These are phyloP conservation scores for Leishmania amazonensis DNA, from an alignment of 208 protist genomes.

Conservation along the genomic window DNA sequence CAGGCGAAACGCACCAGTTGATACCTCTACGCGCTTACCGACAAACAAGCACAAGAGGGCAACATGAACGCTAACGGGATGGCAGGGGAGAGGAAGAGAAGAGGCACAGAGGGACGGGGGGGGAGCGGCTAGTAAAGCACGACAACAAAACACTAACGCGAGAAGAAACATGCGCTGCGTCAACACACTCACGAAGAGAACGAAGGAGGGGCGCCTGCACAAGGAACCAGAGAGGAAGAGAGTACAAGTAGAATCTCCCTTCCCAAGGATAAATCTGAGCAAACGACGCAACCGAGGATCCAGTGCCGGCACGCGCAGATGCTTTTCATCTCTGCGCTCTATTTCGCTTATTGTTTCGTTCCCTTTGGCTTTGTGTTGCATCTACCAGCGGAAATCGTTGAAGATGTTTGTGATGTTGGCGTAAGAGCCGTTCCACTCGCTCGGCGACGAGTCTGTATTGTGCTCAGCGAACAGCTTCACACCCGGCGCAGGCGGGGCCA, in stretches of 20 bases:
- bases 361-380: neutral
- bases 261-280: neutral
- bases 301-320: no score
- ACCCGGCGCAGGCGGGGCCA: conserved; percentile 62
- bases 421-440: conserved; percentile 80
- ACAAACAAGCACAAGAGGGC: neutral
- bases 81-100: neutral
- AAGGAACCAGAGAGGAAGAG: neutral
- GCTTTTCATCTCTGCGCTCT: neutral
- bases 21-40: neutral
- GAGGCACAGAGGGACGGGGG: neutral
- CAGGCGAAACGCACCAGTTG: neutral
- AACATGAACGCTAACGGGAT: neutral
- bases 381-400: conserved; percentile 90
- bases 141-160: neutral
- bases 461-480: conserved; percentile 87
- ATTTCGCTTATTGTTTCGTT: neutral
- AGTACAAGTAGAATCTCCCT: neutral
- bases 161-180: neutral
- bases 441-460: conserved; percentile 84
- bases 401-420: conserved; percentile 86
- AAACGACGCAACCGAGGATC: neutral
- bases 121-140: neutral
- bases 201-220: neutral
- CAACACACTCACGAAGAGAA: neutral